Conservation (phyloP, 202 grass and related monocot genomes). For the Zizania palustris region DNA sequence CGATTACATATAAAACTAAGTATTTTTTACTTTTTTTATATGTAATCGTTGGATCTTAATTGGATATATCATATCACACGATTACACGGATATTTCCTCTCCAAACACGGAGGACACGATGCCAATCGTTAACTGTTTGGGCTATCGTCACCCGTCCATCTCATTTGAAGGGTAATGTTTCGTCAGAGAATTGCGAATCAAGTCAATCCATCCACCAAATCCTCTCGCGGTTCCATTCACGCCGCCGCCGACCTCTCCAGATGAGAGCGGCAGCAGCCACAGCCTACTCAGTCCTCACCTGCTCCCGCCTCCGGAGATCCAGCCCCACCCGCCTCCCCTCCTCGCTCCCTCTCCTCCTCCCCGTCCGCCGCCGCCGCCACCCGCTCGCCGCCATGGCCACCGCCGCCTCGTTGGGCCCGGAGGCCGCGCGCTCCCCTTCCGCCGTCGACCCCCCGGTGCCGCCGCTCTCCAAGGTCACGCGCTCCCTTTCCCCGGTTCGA, state of each 20-base stretch:
- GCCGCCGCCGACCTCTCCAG: not conserved
- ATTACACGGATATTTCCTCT: no score
- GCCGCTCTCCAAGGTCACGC: slow-evolving; percentile 71
- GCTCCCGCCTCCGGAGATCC: slow-evolving; percentile 30
- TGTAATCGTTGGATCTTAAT: no score
- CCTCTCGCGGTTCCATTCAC: not conserved
- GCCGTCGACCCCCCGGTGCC: slow-evolving; percentile 64
- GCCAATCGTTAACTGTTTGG: no score
- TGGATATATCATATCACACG: no score
- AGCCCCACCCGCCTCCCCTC: not conserved
- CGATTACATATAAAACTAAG: no score
- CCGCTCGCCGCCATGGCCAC: slow-evolving; percentile 56
- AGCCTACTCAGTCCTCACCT: slow-evolving; percentile 38
- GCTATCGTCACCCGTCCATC: no score
- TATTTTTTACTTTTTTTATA: no score
- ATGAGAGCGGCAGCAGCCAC: slow-evolving; percentile 48
- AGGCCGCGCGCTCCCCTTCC: slow-evolving; percentile 74
- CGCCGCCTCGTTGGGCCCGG: slow-evolving; percentile 55
- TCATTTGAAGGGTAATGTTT: no score
- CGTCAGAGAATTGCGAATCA: no score
- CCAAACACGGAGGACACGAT: no score
- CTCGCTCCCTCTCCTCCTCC: slow-evolving; percentile 18
- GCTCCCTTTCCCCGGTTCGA: not conserved
- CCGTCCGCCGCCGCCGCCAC: slow-evolving; percentile 15
- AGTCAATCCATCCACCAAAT: no score